Percentiles rank a stretch among this genome's conserved stretches.
Conservation (phyloP, 129 eudicot genomes). For the Artemisia tridentata region DNA sequence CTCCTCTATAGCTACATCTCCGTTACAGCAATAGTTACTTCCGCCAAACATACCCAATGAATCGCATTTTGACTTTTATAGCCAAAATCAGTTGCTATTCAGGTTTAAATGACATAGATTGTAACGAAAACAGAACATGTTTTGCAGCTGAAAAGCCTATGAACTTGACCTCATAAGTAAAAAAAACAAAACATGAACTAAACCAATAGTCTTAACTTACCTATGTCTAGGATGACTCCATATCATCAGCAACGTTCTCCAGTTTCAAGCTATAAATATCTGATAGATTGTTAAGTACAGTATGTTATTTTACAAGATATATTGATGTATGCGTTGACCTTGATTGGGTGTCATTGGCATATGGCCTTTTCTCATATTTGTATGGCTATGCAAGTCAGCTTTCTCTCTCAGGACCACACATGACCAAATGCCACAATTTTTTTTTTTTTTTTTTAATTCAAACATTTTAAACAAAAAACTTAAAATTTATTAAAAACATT, state of each 20-base stretch:
- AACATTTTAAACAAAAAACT: no score
- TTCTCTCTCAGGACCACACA: no score
- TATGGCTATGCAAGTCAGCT: no score
- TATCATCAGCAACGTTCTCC: neutral
- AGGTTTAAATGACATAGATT: neutral
- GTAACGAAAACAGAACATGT: neutral
- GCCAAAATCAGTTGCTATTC: neutral
- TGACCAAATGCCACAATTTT: no score
- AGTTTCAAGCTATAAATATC: conserved; percentile 10
- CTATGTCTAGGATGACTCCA: neutral
- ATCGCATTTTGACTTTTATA: conserved; percentile 1
- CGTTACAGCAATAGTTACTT: no score
- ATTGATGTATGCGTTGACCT: neutral
- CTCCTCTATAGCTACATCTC: no score
- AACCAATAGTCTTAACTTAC: conserved; percentile 1
- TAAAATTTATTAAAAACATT: no score
- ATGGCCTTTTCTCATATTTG: conserved; percentile 10
- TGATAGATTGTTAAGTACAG: neutral
- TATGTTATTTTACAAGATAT: neutral
- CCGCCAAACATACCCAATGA: neutral
- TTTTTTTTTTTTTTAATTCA: no score
- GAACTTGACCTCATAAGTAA: neutral
- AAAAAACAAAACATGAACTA: neutral
- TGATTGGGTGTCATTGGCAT: neutral
- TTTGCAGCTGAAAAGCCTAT: neutral